Percentiles rank a stretch among this genome's conserved stretches.
Conservation (phyloP, 78 protist genomes). For the Dictyostelium firmibasis region DNA sequence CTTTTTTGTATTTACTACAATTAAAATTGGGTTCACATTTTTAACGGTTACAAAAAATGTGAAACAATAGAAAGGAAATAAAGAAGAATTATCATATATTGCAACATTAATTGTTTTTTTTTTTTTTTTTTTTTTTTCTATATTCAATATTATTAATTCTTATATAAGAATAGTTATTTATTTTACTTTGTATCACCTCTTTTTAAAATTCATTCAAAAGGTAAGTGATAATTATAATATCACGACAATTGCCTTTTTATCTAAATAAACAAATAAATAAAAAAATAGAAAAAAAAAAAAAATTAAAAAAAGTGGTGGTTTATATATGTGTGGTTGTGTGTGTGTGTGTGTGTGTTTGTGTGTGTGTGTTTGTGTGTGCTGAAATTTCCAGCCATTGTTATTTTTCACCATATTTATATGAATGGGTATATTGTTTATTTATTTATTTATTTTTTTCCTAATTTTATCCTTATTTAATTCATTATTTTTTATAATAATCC, state of each 20-base stretch:
- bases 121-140: neutral
- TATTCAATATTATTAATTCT: neutral
- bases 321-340: too few species aligned
- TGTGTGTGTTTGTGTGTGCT: neutral
- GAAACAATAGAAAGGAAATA: neutral
- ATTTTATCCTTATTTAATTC: neutral
- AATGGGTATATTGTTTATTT: neutral
- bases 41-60: neutral
- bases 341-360: neutral
- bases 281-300: neutral
- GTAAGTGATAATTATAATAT: neutral
- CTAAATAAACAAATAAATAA: neutral
- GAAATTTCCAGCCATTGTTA: neutral
- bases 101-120: neutral
- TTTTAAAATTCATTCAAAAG: neutral
- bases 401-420: neutral
- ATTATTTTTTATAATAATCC: neutral
- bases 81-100: neutral
- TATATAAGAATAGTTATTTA: neutral
- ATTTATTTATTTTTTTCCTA: neutral
- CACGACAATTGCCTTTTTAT: neutral
- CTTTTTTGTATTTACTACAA: neutral
- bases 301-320: neutral
- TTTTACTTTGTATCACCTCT: neutral
- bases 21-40: neutral